phyloP scores from a whole-genome alignment of 177 flowering plant genomes.

The Vitis hybrid region DNA sequence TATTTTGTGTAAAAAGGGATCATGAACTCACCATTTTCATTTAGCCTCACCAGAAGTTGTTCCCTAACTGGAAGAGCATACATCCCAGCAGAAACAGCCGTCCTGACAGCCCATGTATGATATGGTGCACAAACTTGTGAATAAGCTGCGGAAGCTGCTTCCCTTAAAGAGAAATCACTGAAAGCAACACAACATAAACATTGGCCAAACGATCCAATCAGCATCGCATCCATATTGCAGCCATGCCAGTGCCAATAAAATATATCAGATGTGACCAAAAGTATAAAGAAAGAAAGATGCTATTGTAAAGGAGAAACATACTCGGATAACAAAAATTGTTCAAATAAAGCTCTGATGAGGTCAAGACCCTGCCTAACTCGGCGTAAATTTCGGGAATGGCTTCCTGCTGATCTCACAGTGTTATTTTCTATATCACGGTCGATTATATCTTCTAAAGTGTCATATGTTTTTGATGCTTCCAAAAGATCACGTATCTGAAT shows the following conservation, averaged over 20 bases:
- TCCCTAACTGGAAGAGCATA: slow-evolving; percentile 82
- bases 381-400: slow-evolving; percentile 72
- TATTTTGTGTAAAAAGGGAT: not conserved
- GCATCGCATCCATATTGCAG: too few relatives aligned
- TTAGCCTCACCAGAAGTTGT: slow-evolving; percentile 64
- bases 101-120: slow-evolving; percentile 86
- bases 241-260: too few relatives aligned
- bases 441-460: slow-evolving; percentile 46
- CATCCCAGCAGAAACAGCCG: slow-evolving; percentile 91
- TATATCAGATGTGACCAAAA: not conserved
- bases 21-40: slow-evolving; percentile 63
- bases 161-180: slow-evolving; percentile 62
- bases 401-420: slow-evolving; percentile 68
- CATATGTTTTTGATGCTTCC: slow-evolving; percentile 54
- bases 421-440: slow-evolving; percentile 55
- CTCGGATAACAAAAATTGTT: slow-evolving; percentile 64
- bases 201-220: too few relatives aligned
- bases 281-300: not conserved
- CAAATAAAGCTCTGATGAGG: slow-evolving; percentile 72
- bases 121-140: slow-evolving; percentile 80
- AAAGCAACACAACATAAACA: not conserved
- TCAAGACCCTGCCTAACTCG: slow-evolving; percentile 94
- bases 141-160: slow-evolving; percentile 86
- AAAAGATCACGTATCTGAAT: slow-evolving; percentile 56
- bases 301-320: slow-evolving; percentile 30